Evolutionary conservation across 495 filamentous ascomycete genomes (phyloP).

Genomic region (Tuber melanosporum): DNA sequence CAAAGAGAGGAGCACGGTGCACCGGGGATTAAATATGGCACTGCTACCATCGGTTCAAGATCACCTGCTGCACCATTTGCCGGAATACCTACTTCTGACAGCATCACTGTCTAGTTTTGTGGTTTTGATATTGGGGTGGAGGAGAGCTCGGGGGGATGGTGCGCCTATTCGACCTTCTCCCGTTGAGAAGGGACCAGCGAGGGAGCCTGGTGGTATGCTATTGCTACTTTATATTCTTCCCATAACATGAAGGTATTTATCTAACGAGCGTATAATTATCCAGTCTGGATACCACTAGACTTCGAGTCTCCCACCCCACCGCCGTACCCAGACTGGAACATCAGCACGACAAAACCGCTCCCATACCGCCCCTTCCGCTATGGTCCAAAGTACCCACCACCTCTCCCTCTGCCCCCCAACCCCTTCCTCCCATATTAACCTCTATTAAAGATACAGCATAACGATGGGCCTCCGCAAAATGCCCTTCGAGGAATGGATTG

Average conservation of each 20-base stretch:
- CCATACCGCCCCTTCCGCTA: conserved; percentile 81
- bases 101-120: not conserved
- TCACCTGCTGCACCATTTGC: not conserved
- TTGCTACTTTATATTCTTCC: not conserved
- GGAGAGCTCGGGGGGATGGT: not conserved
- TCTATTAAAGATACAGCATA: conserved; percentile 52
- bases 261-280: conserved; percentile 4
- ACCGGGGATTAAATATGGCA: not conserved
- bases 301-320: conserved; percentile 63
- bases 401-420: not conserved
- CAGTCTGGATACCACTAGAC: conserved; percentile 63
- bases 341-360: conserved; percentile 65
- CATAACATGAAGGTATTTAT: not conserved
- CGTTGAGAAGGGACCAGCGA: conserved; percentile 7
- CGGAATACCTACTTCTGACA: conserved; percentile 1
- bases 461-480: conserved; percentile 78
- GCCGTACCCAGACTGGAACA: conserved; percentile 66
- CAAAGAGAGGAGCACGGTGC: not conserved
- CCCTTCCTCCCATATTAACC: not conserved
- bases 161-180: not conserved
- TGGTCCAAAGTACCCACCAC: conserved; percentile 52
- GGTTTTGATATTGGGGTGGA: not conserved
- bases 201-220: conserved; percentile 44
- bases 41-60: not conserved
- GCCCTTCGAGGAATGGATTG: conserved; percentile 81